phyloP scores from a whole-genome alignment of 2,329 filamentous ascomycete species.

The Nemania sp. region DNA sequence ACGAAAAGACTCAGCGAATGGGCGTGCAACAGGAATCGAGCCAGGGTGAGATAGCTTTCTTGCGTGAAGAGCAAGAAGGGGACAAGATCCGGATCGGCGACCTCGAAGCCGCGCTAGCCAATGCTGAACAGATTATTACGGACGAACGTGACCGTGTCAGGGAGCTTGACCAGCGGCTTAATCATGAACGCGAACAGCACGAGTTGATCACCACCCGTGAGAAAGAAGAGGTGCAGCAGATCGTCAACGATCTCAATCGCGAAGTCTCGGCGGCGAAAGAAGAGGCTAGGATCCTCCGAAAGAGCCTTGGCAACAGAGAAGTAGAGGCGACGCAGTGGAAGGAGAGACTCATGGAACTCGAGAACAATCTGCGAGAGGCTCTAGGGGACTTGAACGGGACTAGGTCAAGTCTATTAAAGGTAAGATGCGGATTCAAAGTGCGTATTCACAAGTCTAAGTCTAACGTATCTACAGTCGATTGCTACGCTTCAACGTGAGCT shows the following conservation, averaged over 20 bases:
- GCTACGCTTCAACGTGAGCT: constrained; percentile 86
- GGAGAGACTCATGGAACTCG: constrained; percentile 85
- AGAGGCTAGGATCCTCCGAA: constrained; percentile 79
- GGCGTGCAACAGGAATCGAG: constrained; percentile 91
- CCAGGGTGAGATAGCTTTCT: constrained; percentile 90
- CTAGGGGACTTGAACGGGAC: constrained; percentile 88
- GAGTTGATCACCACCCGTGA: constrained; percentile 86
- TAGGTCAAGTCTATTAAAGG: constrained; percentile 80
- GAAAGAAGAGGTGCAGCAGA: constrained; percentile 92
- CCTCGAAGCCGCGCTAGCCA: constrained; percentile 80
- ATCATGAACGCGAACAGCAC: constrained; percentile 80
- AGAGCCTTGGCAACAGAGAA: constrained; percentile 80
- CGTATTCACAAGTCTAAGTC: constrained; percentile 5
- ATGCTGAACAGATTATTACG: constrained; percentile 76
- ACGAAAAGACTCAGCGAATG: constrained; percentile 84
- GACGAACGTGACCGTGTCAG: constrained; percentile 79
- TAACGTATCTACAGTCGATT: constrained; percentile 63
- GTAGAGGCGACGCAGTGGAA: constrained; percentile 91
- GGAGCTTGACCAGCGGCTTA: constrained; percentile 75
- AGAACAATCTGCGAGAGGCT: constrained; percentile 83
- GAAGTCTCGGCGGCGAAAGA: constrained; percentile 84
- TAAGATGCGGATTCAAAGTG: constrained; percentile 43
- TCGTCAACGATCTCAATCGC: constrained; percentile 89
- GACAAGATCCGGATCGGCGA: constrained; percentile 99
- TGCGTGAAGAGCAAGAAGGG: constrained; percentile 93